Conservation (phyloP, 352 stramenopile genomes). For the Globisporangium recalcitrans region DNA sequence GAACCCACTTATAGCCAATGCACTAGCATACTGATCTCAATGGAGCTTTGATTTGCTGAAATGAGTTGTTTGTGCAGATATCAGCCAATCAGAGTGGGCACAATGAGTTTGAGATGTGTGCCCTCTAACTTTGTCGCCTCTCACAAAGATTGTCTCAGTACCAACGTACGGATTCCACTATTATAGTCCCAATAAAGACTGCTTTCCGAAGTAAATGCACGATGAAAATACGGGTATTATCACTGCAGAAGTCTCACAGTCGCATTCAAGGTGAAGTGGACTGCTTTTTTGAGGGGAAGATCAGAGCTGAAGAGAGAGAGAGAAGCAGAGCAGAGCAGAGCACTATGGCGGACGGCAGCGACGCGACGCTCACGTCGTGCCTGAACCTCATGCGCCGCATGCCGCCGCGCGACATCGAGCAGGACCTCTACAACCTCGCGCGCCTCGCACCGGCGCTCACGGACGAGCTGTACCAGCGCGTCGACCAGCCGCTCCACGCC, state of each 20-base stretch:
- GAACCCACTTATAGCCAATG: background rate
- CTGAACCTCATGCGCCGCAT: slow-evolving; percentile 89
- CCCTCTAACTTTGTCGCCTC: background rate
- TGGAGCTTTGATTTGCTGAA: background rate
- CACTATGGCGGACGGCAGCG: slow-evolving; percentile 24
- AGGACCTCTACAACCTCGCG: slow-evolving; percentile 80
- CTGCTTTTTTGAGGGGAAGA: background rate
- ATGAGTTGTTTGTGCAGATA: background rate
- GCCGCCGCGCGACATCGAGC: slow-evolving; percentile 81
- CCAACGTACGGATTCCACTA: background rate
- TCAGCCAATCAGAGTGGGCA: background rate
- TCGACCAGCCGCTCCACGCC: slow-evolving; percentile 90
- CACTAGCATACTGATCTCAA: background rate
- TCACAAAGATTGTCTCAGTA: background rate
- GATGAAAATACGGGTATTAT: background rate
- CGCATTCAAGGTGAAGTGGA: background rate
- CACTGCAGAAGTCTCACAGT: background rate
- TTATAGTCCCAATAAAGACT: background rate
- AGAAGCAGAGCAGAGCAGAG: no score
- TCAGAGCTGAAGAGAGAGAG: background rate
- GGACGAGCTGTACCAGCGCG: slow-evolving; percentile 90
- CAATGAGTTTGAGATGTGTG: background rate
- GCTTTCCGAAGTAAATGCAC: background rate
- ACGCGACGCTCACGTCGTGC: slow-evolving; percentile 61
- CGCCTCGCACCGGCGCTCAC: slow-evolving; percentile 76